phyloP scores from a whole-genome alignment of 2,329 filamentous ascomycete species.

The Onygenales sp. region DNA sequence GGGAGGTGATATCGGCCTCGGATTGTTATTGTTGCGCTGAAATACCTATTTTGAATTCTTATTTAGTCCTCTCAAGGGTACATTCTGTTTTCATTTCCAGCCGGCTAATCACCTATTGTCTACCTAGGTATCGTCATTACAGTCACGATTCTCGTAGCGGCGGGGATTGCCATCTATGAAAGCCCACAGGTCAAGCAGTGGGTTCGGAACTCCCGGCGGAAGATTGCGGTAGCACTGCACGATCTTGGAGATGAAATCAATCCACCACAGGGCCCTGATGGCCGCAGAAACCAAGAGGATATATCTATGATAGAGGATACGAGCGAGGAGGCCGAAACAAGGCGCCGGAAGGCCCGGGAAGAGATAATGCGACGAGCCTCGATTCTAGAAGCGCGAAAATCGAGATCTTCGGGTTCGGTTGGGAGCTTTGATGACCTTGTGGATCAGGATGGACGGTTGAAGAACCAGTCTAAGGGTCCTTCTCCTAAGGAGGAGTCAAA shows the following conservation, averaged over 20 bases:
- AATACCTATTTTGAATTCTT: neutral
- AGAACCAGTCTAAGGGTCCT: conserved; percentile 1
- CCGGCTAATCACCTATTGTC: neutral
- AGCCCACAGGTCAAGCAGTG: conserved; percentile 54
- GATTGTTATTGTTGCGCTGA: no score
- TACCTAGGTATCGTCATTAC: conserved; percentile 51
- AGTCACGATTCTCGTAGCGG: conserved; percentile 51
- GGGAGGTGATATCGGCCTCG: conserved; percentile 13
- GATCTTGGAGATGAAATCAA: conserved; percentile 52
- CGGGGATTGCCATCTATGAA: conserved; percentile 54
- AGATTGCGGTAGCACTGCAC: conserved; percentile 50
- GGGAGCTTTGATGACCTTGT: conserved; percentile 37
- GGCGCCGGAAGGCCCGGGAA: conserved; percentile 34
- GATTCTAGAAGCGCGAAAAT: conserved; percentile 29
- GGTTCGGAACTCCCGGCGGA: conserved; percentile 52
- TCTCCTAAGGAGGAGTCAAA: conserved; percentile 4
- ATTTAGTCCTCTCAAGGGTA: neutral
- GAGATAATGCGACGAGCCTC: conserved; percentile 36
- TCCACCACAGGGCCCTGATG: conserved; percentile 28
- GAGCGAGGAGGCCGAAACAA: conserved; percentile 34
- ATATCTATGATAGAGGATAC: conserved; percentile 40
- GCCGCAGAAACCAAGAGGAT: conserved; percentile 22
- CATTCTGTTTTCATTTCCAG: neutral
- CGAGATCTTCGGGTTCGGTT: conserved; percentile 14
- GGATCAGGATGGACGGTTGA: conserved; percentile 31